phyloP scores from a whole-genome alignment of 202 grass and related monocot species.

The Carex arenaria region DNA sequence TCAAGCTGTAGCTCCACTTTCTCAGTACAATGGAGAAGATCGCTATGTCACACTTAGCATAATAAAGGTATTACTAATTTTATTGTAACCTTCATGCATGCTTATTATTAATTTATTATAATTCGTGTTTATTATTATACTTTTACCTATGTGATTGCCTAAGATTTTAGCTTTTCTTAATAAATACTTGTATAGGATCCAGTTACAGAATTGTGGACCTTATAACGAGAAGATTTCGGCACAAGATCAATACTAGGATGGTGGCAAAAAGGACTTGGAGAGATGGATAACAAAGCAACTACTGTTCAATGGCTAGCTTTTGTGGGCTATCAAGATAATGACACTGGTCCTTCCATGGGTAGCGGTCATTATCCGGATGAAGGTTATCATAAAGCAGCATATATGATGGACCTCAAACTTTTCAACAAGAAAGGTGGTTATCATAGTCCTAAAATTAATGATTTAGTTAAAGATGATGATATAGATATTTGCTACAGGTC shows the following conservation, averaged over 20 bases:
- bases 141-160: no score
- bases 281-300: background rate
- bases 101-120: no score
- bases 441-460: background rate
- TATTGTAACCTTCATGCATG: no score
- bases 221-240: background rate
- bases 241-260: background rate
- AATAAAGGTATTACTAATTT: background rate
- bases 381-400: background rate
- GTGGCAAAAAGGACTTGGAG: background rate
- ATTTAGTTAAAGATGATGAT: background rate
- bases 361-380: background rate
- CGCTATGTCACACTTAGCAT: background rate
- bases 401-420: background rate
- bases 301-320: background rate
- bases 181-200: background rate
- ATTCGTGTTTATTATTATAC: no score
- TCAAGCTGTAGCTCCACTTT: background rate
- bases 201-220: background rate
- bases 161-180: background rate
- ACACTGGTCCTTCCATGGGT: background rate
- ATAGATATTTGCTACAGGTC: background rate
- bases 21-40: background rate
- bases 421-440: background rate
- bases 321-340: background rate